These are phyloP conservation scores for Penicillium fuscoglaucum DNA, from an alignment of 2,329 filamentous ascomycete species.

Conservation along the genomic window DNA sequence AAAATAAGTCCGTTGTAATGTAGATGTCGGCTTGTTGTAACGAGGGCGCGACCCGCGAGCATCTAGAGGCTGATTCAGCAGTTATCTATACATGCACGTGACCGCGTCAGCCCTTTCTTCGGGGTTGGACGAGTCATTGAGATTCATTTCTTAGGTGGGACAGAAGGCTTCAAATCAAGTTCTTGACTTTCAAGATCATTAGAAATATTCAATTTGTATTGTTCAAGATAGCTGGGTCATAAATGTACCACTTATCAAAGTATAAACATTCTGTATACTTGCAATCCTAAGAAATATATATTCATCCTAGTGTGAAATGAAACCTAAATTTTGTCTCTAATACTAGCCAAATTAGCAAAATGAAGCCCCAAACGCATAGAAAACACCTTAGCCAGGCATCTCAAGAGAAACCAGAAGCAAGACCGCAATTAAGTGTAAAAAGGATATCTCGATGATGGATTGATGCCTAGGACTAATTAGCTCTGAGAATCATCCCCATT, in stretches of 20 bases:
- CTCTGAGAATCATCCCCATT: neutral
- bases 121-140: neutral
- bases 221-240: neutral
- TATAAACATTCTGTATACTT: neutral
- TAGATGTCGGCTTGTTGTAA: slow-evolving; percentile 4
- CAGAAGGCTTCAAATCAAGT: neutral
- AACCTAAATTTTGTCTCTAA: neutral
- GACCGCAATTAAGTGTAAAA: fast-evolving
- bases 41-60: slow-evolving; percentile 15
- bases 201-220: fast-evolving
- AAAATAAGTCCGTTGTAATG: neutral
- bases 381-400: neutral
- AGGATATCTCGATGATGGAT: neutral
- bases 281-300: neutral
- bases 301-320: fast-evolving
- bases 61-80: slow-evolving; percentile 8
- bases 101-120: neutral
- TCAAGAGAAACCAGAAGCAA: fast-evolving
- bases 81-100: neutral
- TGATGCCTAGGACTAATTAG: too few relatives aligned
- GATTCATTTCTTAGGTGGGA: neutral
- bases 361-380: fast-evolving
- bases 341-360: neutral
- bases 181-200: fast-evolving
- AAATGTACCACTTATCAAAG: fast-evolving